Percentiles rank a stretch among this genome's conserved stretches.
Conservation (phyloP, 495 filamentous ascomycete species). For the Podospora pseudocomata region DNA sequence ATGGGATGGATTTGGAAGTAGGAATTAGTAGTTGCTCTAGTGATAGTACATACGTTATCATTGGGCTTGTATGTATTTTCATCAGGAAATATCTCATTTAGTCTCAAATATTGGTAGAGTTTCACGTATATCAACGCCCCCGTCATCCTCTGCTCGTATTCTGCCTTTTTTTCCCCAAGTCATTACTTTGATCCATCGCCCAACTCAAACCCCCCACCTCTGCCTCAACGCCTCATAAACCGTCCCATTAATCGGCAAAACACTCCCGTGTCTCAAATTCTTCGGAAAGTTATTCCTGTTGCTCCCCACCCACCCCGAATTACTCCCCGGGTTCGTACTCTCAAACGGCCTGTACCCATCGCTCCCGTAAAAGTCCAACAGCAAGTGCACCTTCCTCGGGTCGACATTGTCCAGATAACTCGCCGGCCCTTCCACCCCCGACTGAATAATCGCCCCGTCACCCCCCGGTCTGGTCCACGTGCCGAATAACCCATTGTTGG, state of each 20-base stretch:
- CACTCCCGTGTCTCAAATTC: constrained; percentile 49
- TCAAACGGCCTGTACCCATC: constrained; percentile 52
- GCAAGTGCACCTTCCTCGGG: constrained; percentile 41
- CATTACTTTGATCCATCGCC: too few relatives aligned
- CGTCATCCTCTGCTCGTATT: neutral
- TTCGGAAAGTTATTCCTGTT: constrained; percentile 37
- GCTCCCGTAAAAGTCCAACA: constrained; percentile 50
- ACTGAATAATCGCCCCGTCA: constrained; percentile 37
- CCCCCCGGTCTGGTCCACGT: constrained; percentile 50
- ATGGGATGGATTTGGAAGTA: too few relatives aligned
- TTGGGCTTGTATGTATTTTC: too few relatives aligned
- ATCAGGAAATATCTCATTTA: too few relatives aligned
- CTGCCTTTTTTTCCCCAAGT: too few relatives aligned
- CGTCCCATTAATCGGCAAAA: constrained; percentile 43
- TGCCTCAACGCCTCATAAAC: constrained; percentile 37
- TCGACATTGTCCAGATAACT: constrained; percentile 46
- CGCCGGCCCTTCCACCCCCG: constrained; percentile 48
- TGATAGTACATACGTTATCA: too few relatives aligned
- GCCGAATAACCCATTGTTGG: constrained; percentile 46
- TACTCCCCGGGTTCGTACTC: constrained; percentile 37
- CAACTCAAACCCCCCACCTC: constrained; percentile 33
- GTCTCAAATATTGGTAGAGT: neutral
- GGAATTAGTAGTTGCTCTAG: too few relatives aligned
- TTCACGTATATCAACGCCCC: neutral
- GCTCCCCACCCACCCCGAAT: constrained; percentile 45